A percentile compares a stretch with the other conserved stretches of the same genome.
These are phyloP conservation scores for Wickerhamomyces sp. DNA, from an alignment of 1,139 yeast genomes.

Conservation along the genomic window DNA sequence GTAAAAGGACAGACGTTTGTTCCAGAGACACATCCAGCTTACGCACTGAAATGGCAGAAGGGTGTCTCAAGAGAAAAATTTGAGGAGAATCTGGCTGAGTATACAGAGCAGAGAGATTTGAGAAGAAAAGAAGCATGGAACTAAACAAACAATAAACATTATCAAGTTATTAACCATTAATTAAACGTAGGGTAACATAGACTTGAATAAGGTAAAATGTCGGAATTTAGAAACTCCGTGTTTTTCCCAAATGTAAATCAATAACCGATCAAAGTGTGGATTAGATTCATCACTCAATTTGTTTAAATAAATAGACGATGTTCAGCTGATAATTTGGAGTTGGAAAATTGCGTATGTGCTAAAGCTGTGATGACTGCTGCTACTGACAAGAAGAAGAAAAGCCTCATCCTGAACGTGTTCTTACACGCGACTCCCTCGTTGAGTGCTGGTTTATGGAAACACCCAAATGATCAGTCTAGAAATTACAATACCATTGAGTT, in stretches of 20 bases:
- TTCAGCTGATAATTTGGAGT: too few species aligned
- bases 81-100: slow-evolving; percentile 8
- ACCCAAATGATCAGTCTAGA: slow-evolving; percentile 34
- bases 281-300: too few species aligned
- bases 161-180: too few species aligned
- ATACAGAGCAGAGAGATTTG: slow-evolving; percentile 2
- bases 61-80: slow-evolving; percentile 8
- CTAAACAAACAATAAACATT: too few species aligned
- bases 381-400: background rate
- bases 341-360: too few species aligned
- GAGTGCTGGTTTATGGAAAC: slow-evolving; percentile 35
- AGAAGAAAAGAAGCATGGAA: background rate
- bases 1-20: slow-evolving; percentile 22
- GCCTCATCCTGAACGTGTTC: slow-evolving; percentile 13
- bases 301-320: too few species aligned
- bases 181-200: too few species aligned
- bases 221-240: too few species aligned
- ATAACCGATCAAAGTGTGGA: background rate
- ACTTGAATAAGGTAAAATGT: too few species aligned
- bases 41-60: slow-evolving; percentile 32
- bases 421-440: slow-evolving; percentile 9
- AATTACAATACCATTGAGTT: slow-evolving; percentile 33
- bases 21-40: slow-evolving; percentile 29
- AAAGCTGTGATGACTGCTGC: background rate
- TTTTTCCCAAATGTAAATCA: background rate